These are phyloP conservation scores for Gremmenia infestans DNA, from an alignment of 2,329 filamentous ascomycete species.

Conservation along the genomic window DNA sequence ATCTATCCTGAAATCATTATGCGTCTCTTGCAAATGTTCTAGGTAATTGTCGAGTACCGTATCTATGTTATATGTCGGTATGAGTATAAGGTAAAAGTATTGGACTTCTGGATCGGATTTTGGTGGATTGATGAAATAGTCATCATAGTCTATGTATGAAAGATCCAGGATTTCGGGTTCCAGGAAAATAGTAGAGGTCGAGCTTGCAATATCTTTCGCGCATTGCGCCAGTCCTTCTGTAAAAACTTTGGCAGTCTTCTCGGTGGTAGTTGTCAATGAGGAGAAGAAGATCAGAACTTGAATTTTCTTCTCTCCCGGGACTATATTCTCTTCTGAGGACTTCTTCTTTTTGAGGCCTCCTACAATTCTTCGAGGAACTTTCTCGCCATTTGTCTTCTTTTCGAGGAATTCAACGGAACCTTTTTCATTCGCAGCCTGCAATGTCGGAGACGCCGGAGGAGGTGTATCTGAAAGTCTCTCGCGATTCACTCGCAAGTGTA, in stretches of 20 bases:
- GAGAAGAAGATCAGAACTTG: conserved; percentile 84
- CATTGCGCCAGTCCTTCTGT: conserved; percentile 47
- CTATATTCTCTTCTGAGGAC: conserved; percentile 28
- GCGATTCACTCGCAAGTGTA: conserved; percentile 30
- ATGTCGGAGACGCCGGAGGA: conserved; percentile 17
- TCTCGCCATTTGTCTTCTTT: conserved; percentile 26
- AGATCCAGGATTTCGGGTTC: conserved; percentile 69
- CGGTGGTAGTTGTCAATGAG: conserved; percentile 79
- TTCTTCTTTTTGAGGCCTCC: conserved; percentile 28
- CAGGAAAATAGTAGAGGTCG: conserved; percentile 36
- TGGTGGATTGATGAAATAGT: conserved; percentile 79
- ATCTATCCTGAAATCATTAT: conserved; percentile 95
- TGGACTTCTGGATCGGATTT: conserved; percentile 49
- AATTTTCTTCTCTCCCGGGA: conserved; percentile 40
- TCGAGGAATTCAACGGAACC: conserved; percentile 8
- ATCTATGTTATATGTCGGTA: conserved; percentile 94
- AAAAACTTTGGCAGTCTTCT: conserved; percentile 64
- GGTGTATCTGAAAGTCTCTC: conserved; percentile 30
- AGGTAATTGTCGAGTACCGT: conserved; percentile 85
- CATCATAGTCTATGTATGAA: conserved; percentile 84
- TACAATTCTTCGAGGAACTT: conserved; percentile 34
- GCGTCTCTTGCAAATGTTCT: conserved; percentile 82
- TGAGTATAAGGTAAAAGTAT: conserved; percentile 76
- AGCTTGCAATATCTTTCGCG: conserved; percentile 29
- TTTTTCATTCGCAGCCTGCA: conserved; percentile 22